Base-by-base conservation (phyloP, 305 asterid species). In the Fraxinus sp. region DNA sequence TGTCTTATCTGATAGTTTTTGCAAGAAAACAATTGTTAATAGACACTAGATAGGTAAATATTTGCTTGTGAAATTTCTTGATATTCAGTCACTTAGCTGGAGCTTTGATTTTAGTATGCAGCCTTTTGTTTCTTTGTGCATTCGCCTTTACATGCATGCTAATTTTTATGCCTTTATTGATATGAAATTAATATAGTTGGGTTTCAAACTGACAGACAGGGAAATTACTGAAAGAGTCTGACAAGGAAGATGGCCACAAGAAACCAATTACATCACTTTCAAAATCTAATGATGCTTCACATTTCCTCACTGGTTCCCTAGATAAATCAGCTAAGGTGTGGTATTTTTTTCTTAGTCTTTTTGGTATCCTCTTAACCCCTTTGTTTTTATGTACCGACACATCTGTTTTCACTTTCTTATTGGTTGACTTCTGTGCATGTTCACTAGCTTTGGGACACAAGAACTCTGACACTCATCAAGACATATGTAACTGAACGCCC, bases 241-340 rank as follows among this genome's bases (percentile, higher is more conserved):
- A 89, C 59, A 89, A 88, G 85, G 98, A 93, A 83, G 90, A 89
- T 28, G 93, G 97, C 57, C 98, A 95, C 88, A 90, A 90, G 76
- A 95, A 94, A 81, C 78, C 89, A 44, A 92, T 95, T 71, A 95
- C 98, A 26, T 95, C 99, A 0, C 92, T 95, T 49, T 36, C 92
- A 70, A 94, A 93, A 85, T 86, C 98, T 7, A 77, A 84, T 3
- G 98, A 95, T 87, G 92, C n/a, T 22, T 89, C 98, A 10, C 99
- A 95, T 90, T 92, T 94, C 80, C 85, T 93, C 64, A 93, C 98
- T 7, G 98, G 99, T 79, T 94, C 98, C 64, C 86, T 93, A 72
- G 99, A 95, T 79, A 94, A 93, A 85, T 94, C 98, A 14, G 99
- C 99, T 1, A 94, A 93, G 97, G 99, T 95, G 49, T 74, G 55